Percentiles rank a stretch among this genome's conserved stretches.
Evolutionary conservation across 441 rosid species (phyloP).

Genomic region (Adansonia grandidieri): DNA sequence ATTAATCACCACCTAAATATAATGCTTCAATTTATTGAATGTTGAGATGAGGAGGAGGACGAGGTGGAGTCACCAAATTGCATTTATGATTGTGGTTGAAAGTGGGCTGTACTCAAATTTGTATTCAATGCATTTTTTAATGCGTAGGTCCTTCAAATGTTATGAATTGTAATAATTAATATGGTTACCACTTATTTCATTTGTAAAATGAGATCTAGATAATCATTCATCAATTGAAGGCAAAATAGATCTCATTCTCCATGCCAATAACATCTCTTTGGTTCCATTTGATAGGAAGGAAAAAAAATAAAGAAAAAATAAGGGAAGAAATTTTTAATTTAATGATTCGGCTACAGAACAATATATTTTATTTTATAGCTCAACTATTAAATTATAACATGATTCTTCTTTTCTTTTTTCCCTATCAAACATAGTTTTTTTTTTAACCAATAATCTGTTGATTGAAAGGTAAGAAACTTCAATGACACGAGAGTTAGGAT

Average conservation of each 20-base stretch:
- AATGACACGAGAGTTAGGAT: no score
- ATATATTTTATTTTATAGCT: no score
- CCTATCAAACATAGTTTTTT: no score
- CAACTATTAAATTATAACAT: no score
- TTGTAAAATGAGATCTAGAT: background rate
- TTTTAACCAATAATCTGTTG: no score
- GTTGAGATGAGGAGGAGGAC: constrained; percentile 25
- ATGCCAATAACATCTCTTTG: background rate
- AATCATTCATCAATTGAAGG: background rate
- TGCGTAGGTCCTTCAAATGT: constrained; percentile 17
- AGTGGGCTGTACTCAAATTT: constrained; percentile 35
- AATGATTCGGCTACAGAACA: no score
- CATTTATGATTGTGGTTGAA: constrained; percentile 37
- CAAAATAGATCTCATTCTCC: background rate
- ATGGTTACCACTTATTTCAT: constrained; percentile 15
- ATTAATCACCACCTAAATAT: constrained; percentile 28
- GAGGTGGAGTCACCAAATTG: constrained; percentile 27
- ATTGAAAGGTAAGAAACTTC: no score
- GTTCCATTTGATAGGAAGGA: no score
- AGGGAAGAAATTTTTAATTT: no score
- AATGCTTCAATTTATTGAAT: constrained; percentile 27
- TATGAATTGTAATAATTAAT: constrained; percentile 6
- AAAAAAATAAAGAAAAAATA: no score
- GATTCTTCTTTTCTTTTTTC: no score
- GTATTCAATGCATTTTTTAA: constrained; percentile 19